Percentiles rank a stretch among this genome's conserved stretches.
Evolutionary conservation across 2,329 filamentous ascomycete species (phyloP).

Genomic region (Paramyrothecium roridum): DNA sequence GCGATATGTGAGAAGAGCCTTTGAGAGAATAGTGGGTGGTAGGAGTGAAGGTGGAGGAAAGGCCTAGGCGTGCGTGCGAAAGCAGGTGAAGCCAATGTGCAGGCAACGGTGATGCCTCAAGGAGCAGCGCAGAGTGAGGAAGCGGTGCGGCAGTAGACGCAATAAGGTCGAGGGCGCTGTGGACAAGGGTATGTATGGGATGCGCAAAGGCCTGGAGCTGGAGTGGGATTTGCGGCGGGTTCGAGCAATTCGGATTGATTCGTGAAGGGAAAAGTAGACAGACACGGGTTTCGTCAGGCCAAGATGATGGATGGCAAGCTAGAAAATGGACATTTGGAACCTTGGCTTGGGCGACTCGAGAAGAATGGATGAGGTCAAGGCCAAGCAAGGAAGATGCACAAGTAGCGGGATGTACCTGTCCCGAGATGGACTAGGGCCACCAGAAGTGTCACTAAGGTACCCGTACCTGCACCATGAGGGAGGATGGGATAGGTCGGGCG

Average conservation of each 20-base stretch:
- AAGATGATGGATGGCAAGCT: not conserved
- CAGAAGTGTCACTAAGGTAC: not conserved
- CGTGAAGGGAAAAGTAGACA: not conserved
- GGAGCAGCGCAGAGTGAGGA: too few species aligned
- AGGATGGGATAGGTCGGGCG: not conserved
- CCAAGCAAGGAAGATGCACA: not conserved
- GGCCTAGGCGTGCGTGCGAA: not conserved
- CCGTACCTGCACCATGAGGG: not conserved
- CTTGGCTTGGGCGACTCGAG: not conserved
- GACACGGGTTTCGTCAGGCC: not conserved
- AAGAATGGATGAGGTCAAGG: not conserved
- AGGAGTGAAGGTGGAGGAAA: not conserved
- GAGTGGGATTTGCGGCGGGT: not conserved
- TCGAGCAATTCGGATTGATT: not conserved
- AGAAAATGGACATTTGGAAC: too few species aligned
- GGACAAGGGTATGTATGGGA: not conserved
- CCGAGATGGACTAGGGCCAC: not conserved
- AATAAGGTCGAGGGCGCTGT: not conserved
- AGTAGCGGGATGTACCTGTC: not conserved
- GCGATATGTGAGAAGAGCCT: not conserved
- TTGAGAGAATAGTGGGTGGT: not conserved
- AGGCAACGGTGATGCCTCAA: not conserved
- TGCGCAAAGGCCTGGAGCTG: not conserved
- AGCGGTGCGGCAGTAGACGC: not conserved
- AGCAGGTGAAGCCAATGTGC: not conserved